These are phyloP conservation scores for Botrytis galanthina DNA, from an alignment of 2,329 filamentous ascomycete genomes.

Conservation along the genomic window DNA sequence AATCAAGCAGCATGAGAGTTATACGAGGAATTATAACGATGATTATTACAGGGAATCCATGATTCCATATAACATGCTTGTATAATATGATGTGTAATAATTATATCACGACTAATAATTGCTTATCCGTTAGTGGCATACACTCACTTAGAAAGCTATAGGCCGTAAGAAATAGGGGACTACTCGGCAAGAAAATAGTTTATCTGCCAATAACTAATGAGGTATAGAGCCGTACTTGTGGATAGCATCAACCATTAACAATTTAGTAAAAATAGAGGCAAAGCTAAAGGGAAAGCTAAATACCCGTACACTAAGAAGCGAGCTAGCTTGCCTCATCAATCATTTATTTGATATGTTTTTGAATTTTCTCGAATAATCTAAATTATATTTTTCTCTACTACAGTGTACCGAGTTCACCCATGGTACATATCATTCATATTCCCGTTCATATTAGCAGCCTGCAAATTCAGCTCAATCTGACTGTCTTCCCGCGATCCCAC, in stretches of 20 bases:
- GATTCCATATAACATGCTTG: no score
- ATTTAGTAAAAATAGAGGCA: not conserved
- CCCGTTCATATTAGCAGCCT: not conserved
- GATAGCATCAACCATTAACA: not conserved
- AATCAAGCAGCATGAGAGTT: no score
- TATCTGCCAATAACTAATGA: not conserved
- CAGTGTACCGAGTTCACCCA: not conserved
- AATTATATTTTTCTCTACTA: not conserved
- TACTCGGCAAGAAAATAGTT: not conserved
- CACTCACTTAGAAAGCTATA: not conserved
- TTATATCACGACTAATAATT: no score
- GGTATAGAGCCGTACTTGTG: not conserved
- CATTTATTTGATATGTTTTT: not conserved
- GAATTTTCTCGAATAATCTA: not conserved
- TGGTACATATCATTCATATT: slow-evolving; percentile 4
- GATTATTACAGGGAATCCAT: no score
- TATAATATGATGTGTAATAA: no score
- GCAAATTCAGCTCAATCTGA: not conserved
- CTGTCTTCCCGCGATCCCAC: not conserved
- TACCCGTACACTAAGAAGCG: not conserved
- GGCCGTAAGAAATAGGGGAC: not conserved
- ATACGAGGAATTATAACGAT: no score
- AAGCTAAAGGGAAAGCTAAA: not conserved
- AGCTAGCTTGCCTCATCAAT: not conserved
- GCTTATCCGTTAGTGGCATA: no score